Conservation (phyloP, 345 rosid species). For the Sisymbrium irio region DNA sequence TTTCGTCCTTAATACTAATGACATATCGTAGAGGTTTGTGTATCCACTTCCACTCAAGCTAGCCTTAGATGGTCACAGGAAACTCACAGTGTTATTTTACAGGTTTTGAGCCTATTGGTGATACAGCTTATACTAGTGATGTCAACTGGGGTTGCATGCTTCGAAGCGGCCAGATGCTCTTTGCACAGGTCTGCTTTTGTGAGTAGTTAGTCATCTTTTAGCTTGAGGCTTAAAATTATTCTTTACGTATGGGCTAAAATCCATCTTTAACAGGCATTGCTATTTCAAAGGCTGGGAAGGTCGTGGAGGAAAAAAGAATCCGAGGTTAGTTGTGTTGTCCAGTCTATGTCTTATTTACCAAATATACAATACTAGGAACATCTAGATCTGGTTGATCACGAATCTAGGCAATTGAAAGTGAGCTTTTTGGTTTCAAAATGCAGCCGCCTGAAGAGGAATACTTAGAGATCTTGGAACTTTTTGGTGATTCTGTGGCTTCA, state of each 20-base stretch:
- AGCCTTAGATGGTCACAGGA: neutral
- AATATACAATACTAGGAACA: conserved; percentile 38
- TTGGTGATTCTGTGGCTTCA: conserved; percentile 73
- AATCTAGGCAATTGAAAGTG: conserved; percentile 39
- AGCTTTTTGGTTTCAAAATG: conserved; percentile 63
- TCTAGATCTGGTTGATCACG: neutral
- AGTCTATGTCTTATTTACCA: conserved; percentile 26
- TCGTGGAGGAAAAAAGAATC: conserved; percentile 68
- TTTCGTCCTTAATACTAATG: conserved; percentile 68
- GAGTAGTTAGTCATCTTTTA: neutral
- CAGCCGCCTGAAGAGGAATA: conserved; percentile 71
- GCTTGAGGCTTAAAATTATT: neutral
- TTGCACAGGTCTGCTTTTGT: conserved; percentile 63
- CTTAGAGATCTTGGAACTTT: conserved; percentile 67
- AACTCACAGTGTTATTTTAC: conserved; percentile 27
- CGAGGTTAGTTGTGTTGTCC: conserved; percentile 41
- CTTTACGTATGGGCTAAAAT: neutral
- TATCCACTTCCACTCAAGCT: conserved; percentile 1
- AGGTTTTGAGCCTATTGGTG: conserved; percentile 83
- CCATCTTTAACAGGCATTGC: conserved; percentile 60
- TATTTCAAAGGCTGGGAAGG: conserved; percentile 76
- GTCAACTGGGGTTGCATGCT: conserved; percentile 98
- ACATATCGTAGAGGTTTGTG: conserved; percentile 86
- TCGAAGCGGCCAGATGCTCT: conserved; percentile 96
- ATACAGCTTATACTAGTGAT: conserved; percentile 70